Conservation (phyloP, 78 protist genomes). For the Chrysochromulina parva region DNA sequence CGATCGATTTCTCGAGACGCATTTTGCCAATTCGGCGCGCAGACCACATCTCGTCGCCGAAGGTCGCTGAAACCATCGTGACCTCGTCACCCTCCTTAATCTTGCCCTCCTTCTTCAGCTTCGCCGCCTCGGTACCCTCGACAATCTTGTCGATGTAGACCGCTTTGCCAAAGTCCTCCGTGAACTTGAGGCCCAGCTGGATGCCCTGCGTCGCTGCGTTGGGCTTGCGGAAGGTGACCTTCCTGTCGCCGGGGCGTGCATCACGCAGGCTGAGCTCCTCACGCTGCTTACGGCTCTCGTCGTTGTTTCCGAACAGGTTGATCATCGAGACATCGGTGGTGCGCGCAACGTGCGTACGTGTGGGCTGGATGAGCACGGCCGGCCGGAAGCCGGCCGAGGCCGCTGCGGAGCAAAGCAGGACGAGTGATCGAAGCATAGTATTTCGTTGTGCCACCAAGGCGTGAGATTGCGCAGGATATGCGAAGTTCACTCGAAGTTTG, state of each 20-base stretch:
- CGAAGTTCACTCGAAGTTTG: no score
- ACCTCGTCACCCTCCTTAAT: background rate
- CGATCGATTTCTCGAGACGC: conserved; percentile 5
- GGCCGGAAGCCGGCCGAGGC: no score
- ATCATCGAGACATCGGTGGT: no score
- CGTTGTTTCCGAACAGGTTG: background rate
- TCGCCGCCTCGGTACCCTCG: background rate
- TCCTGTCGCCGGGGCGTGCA: background rate
- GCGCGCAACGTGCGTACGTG: no score
- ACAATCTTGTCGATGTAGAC: background rate
- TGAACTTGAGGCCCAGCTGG: background rate
- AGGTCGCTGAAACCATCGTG: background rate
- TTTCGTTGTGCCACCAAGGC: no score
- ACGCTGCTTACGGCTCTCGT: background rate
- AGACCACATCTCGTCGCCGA: conserved; percentile 9
- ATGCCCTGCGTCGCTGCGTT: background rate
- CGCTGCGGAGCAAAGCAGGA: no score
- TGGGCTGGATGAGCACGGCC: no score
- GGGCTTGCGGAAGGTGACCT: conserved; percentile 4
- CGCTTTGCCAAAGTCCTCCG: background rate
- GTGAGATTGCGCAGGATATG: no score
- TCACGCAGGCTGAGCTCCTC: background rate
- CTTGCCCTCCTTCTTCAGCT: background rate
- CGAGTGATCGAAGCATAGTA: no score
- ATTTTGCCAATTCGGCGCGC: background rate